Evolutionary conservation across 108 stramenopile species (phyloP).

Genomic region (Conticribra guillardii): DNA sequence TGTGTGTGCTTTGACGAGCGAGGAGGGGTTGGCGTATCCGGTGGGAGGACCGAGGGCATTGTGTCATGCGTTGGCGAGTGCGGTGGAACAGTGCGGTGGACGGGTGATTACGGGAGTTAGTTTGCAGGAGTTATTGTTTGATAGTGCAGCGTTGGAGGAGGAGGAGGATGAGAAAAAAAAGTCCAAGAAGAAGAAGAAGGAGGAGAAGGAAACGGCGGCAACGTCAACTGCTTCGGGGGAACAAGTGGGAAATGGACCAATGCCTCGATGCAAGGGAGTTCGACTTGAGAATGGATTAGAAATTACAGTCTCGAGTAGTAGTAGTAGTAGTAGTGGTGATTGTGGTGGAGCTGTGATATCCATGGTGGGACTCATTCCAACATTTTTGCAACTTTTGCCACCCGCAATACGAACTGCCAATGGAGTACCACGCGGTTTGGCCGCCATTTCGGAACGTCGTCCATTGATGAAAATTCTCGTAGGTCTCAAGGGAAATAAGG

Average conservation of each 20-base stretch:
- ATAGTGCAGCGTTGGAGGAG: constrained; percentile 20
- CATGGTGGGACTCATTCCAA: constrained; percentile 78
- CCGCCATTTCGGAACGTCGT: constrained; percentile 80
- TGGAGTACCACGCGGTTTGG: constrained; percentile 78
- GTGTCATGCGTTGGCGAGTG: constrained; percentile 78
- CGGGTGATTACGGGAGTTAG: constrained; percentile 62
- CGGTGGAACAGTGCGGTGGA: constrained; percentile 83
- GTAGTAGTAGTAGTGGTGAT: background rate
- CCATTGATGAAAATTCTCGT: constrained; percentile 83
- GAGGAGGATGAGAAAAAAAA: constrained; percentile 4
- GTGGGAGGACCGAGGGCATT: constrained; percentile 86
- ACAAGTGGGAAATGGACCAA: constrained; percentile 14
- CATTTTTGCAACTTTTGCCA: constrained; percentile 76
- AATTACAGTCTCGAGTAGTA: constrained; percentile 24
- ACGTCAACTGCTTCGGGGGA: constrained; percentile 15
- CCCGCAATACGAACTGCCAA: constrained; percentile 67
- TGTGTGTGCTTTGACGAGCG: constrained; percentile 62
- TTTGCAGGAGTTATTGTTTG: constrained; percentile 72
- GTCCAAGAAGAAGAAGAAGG: constrained; percentile 11
- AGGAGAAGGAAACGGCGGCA: constrained; percentile 9
- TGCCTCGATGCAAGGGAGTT: constrained; percentile 72
- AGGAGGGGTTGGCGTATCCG: constrained; percentile 86
- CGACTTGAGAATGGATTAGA: constrained; percentile 52
- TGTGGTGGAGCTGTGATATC: constrained; percentile 64
- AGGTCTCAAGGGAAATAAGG: constrained; percentile 67